These are phyloP conservation scores for Talaromyces rugulosus DNA, from an alignment of 2,329 filamentous ascomycete genomes.

Conservation along the genomic window DNA sequence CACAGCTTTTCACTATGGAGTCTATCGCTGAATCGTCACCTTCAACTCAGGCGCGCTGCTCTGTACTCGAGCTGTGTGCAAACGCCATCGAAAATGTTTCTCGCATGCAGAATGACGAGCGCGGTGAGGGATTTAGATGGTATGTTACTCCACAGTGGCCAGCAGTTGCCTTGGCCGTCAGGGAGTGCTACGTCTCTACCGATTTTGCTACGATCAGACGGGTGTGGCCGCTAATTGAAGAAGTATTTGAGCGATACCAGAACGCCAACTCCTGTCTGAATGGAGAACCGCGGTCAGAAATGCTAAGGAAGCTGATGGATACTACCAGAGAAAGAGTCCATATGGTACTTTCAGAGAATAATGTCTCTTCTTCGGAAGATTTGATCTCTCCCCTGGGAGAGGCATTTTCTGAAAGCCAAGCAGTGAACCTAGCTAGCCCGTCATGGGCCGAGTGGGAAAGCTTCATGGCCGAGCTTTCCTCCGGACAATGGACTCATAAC, in stretches of 20 bases:
- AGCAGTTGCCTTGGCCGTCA: slow-evolving; percentile 22
- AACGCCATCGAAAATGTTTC: slow-evolving; percentile 22
- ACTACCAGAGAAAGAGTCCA: slow-evolving; percentile 3
- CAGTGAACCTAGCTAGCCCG: neutral
- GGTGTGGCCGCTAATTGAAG: slow-evolving; percentile 26
- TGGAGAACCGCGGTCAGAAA: neutral
- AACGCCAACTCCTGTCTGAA: neutral
- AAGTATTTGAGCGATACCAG: slow-evolving; percentile 5
- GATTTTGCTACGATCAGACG: slow-evolving; percentile 16
- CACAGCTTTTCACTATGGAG: slow-evolving; percentile 15
- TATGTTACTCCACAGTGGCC: slow-evolving; percentile 25
- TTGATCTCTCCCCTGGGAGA: neutral
- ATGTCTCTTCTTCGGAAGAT: neutral
- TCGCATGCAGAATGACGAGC: slow-evolving; percentile 23
- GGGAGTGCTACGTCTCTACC: slow-evolving; percentile 24
- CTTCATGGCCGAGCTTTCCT: slow-evolving; percentile 4
- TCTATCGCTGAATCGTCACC: neutral
- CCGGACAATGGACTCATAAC: neutral
- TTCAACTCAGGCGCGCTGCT: neutral
- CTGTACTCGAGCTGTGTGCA: slow-evolving; percentile 14
- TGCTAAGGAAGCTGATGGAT: neutral
- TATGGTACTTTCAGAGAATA: neutral
- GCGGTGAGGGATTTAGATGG: slow-evolving; percentile 29
- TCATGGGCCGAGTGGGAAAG: slow-evolving; percentile 7
- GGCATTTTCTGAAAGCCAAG: neutral